phyloP scores from a whole-genome alignment of 192 early-diverging fungal species.

The Podila horticola region DNA sequence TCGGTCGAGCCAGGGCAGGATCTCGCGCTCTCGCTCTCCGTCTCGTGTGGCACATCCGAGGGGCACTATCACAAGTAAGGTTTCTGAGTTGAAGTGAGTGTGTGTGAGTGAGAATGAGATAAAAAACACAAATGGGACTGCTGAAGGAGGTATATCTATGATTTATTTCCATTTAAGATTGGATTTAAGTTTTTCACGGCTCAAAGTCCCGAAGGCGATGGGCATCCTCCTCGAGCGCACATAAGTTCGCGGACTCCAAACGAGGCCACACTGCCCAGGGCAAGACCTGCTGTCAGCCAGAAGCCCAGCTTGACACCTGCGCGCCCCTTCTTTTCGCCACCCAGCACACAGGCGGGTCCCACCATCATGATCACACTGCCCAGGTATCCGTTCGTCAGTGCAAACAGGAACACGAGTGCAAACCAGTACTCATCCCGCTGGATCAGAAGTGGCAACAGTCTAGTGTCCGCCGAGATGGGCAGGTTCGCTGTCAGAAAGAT shows the following conservation, averaged over 20 bases:
- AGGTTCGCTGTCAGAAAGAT: slow-evolving; percentile 77
- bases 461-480: slow-evolving; percentile 47
- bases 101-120: background rate
- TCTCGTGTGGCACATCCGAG: background rate
- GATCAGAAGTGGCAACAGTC: slow-evolving; percentile 55
- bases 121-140: no score
- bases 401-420: slow-evolving; percentile 64
- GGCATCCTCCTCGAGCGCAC: slow-evolving; percentile 40
- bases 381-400: slow-evolving; percentile 75
- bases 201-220: background rate
- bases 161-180: no score
- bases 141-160: no score
- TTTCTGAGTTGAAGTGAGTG: background rate
- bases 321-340: slow-evolving; percentile 61
- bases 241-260: slow-evolving; percentile 59
- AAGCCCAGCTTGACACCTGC: slow-evolving; percentile 77
- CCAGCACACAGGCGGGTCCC: slow-evolving; percentile 51
- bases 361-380: slow-evolving; percentile 73
- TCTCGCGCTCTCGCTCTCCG: background rate
- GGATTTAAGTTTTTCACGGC: background rate
- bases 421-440: slow-evolving; percentile 61
- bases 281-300: slow-evolving; percentile 71
- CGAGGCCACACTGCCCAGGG: slow-evolving; percentile 69
- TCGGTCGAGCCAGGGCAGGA: no score
- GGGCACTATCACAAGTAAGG: background rate